Percentiles rank a stretch among this genome's conserved stretches.
Conservation (phyloP, 257 asterid species). For the Orobanche coerulescens region DNA sequence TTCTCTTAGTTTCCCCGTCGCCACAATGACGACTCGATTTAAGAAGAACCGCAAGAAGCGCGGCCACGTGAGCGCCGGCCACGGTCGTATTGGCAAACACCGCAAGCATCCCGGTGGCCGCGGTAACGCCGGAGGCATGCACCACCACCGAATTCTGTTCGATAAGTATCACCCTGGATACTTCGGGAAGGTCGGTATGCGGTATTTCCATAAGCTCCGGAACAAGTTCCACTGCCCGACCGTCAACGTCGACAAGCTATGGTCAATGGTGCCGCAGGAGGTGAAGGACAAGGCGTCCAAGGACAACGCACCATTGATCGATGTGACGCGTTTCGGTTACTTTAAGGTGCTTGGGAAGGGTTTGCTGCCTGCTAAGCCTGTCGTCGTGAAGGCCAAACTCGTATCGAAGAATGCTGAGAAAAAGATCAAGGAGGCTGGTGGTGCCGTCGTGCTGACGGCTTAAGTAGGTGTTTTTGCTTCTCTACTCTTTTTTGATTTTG, state of each 20-base stretch:
- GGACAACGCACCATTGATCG: constrained; percentile 43
- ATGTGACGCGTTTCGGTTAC: constrained; percentile 57
- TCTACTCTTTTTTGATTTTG: background rate
- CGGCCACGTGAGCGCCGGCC: constrained; percentile 79
- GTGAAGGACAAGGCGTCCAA: constrained; percentile 47
- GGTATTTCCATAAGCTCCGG: constrained; percentile 53
- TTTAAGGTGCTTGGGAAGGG: constrained; percentile 66
- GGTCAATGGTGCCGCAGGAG: constrained; percentile 56
- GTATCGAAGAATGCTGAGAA: constrained; percentile 53
- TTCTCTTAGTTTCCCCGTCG: background rate
- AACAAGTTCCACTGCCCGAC: constrained; percentile 61
- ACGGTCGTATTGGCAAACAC: constrained; percentile 70
- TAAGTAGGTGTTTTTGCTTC: constrained; percentile 19
- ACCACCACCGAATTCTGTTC: constrained; percentile 75
- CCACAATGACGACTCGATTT: constrained; percentile 53
- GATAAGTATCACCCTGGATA: constrained; percentile 73
- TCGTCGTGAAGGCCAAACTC: constrained; percentile 53
- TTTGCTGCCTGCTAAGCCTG: constrained; percentile 37
- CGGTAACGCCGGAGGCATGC: constrained; percentile 78
- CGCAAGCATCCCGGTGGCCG: constrained; percentile 82
- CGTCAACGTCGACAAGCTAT: constrained; percentile 52
- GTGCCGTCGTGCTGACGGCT: constrained; percentile 62
- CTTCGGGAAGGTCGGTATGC: constrained; percentile 74
- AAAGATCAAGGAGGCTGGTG: constrained; percentile 65
- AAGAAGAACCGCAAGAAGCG: constrained; percentile 83